Conservation (phyloP, 2,329 filamentous ascomycete species). For the Purpureocillium lavendulum region DNA sequence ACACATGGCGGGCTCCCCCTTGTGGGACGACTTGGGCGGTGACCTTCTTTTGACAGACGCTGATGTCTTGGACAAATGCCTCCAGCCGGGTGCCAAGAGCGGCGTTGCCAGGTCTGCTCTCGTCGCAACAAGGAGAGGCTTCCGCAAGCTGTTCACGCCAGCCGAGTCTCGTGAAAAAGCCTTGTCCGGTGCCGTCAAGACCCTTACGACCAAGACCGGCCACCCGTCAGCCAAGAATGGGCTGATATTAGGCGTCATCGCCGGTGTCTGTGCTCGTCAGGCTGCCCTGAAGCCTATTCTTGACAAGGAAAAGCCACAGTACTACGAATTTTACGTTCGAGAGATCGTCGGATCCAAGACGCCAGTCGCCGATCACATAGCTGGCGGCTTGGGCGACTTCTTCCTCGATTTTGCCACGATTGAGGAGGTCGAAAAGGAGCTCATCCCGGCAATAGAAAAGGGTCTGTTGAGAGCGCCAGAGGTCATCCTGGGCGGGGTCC, state of each 20-base stretch:
- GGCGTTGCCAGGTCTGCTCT: slow-evolving; percentile 66
- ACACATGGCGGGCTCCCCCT: slow-evolving; percentile 50
- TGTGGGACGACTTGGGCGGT: slow-evolving; percentile 56
- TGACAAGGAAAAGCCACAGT: slow-evolving; percentile 56
- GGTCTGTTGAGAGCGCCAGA: slow-evolving; percentile 83
- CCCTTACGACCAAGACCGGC: slow-evolving; percentile 60
- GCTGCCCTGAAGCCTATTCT: slow-evolving; percentile 53
- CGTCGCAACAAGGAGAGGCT: slow-evolving; percentile 67
- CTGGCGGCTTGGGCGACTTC: slow-evolving; percentile 70
- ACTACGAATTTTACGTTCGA: slow-evolving; percentile 75
- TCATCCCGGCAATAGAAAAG: slow-evolving; percentile 82
- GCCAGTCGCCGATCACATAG: slow-evolving; percentile 62
- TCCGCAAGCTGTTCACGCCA: slow-evolving; percentile 64
- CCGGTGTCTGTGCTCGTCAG: slow-evolving; percentile 75
- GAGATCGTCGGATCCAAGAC: slow-evolving; percentile 77
- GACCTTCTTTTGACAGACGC: slow-evolving; percentile 64
- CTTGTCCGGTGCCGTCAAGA: slow-evolving; percentile 53
- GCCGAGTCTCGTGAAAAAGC: slow-evolving; percentile 47
- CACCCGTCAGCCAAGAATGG: slow-evolving; percentile 62
- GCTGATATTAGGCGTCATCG: slow-evolving; percentile 73
- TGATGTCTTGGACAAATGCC: slow-evolving; percentile 68
- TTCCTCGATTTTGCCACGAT: slow-evolving; percentile 65
- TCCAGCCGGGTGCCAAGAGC: slow-evolving; percentile 54
- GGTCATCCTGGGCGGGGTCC: slow-evolving; percentile 71
- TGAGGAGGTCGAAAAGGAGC: slow-evolving; percentile 66